Evolutionary conservation across 73 alveolate species (phyloP), one percentile per base, ranked within the genome.

Genomic region (Stentor roeselii): DNA sequence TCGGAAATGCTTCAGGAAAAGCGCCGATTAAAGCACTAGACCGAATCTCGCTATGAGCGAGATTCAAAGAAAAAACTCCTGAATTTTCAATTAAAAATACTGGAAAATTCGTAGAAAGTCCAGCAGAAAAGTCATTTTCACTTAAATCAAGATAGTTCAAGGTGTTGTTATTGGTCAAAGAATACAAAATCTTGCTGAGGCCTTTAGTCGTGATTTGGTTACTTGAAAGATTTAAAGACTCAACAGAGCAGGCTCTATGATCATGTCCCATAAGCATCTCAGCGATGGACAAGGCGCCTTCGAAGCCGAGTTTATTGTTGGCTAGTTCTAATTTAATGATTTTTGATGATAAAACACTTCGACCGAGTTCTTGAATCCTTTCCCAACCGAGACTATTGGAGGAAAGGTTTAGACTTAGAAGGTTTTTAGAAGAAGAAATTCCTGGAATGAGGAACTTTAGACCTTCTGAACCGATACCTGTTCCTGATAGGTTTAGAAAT

Each of bases 181-280:
- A 36, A 1, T 21, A 21, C 21, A 67, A 67, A 27, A 67, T 1
- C 34, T 40, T 0, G 11, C n/a, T 21, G 15, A 34, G 21, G 21
- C 80, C 80, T 67, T 67, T 67, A 0, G 41, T 67, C 14, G 50
- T 67, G 80, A 67, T 67, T 67, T 67, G 42, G 41, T 67, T 67
- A 27, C 34, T 34, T 30, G 80, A 67, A 21, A 67, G 21, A 67
- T 67, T 40, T 67, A 67, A 67, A 30, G 27, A 27, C 34, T 67
- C 80, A 0, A 67, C 27, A 21, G 80, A 27, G 2, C 80, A 67
- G 37, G 41, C 14, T 30, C 41, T 32, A 0, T 30, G 27, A 67
- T 67, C n/a, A 21, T 32, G 41, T 67, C 80, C 80, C 37, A 32
- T 32, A 30, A 67, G 41, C 80, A 67, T 21, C n/a, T 67, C 21